A percentile compares a stretch with the other conserved stretches of the same genome.
Conservation (phyloP, 202 grass and related monocot species). For the Digitaria exilis region DNA sequence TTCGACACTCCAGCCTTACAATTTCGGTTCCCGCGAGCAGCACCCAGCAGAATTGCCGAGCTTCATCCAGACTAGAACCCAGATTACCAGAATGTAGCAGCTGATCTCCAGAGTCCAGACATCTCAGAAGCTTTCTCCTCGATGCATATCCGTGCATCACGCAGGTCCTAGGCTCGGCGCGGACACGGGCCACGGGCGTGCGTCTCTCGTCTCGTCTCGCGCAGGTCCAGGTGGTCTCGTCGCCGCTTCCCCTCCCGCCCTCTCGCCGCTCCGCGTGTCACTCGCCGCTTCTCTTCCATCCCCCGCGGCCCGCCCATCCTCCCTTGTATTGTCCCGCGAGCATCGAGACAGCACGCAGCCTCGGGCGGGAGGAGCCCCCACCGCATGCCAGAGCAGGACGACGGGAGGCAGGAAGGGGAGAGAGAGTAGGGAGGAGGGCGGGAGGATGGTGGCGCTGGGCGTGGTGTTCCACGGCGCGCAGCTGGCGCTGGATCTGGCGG, state of each 20-base stretch:
- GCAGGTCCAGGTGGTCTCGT: constrained; percentile 44
- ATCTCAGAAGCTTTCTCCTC: too few species aligned
- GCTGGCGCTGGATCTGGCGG: constrained; percentile 74
- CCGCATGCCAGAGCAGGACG: neutral
- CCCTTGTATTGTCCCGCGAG: neutral
- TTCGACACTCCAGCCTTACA: neutral
- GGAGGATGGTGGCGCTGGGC: constrained; percentile 53
- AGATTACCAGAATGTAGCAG: neutral
- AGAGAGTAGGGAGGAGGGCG: neutral
- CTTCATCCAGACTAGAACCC: neutral
- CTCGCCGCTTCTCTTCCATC: constrained; percentile 16
- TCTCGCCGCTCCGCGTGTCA: constrained; percentile 43
- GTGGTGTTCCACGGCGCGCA: constrained; percentile 61
- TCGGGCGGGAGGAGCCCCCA: constrained; percentile 19
- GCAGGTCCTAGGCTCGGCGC: too few species aligned
- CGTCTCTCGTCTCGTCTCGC: neutral
- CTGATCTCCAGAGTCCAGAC: too few species aligned
- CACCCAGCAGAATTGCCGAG: neutral
- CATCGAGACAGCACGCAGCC: constrained; percentile 20
- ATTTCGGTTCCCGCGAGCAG: neutral
- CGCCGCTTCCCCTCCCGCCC: constrained; percentile 31
- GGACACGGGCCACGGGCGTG: neutral
- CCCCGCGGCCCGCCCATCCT: neutral
- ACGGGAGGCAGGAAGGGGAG: neutral
- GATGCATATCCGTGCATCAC: too few species aligned